A percentile compares a stretch with the other conserved stretches of the same genome.
Conservation (phyloP, 768 basidiomycete genomes). For the Fomitopsis serialis region DNA sequence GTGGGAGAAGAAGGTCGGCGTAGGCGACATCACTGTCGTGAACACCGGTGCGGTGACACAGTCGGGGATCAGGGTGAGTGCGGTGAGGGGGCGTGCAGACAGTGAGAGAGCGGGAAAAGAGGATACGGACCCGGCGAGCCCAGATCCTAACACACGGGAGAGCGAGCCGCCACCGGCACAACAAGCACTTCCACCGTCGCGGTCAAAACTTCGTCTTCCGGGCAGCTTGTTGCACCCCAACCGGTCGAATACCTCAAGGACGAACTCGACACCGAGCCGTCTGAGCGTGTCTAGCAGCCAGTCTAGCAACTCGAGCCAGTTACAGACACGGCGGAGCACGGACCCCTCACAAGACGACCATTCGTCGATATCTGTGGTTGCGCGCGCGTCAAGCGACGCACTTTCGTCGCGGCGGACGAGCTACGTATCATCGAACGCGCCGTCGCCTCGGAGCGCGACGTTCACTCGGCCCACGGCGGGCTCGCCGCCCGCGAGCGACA, state of each 20-base stretch:
- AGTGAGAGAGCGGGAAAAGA: constrained; percentile 7
- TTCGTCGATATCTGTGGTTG: constrained; percentile 7
- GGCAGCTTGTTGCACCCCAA: constrained; percentile 2
- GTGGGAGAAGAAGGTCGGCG: constrained; percentile 78
- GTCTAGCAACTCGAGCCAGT: background rate
- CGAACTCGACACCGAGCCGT: background rate
- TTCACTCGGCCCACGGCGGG: constrained; percentile 4
- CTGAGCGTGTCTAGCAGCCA: background rate
- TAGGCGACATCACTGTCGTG: constrained; percentile 46
- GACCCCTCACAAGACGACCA: constrained; percentile 15
- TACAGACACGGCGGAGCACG: constrained; percentile 17
- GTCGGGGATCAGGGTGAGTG: constrained; percentile 22
- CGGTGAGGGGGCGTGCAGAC: constrained; percentile 20
- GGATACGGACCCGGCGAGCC: background rate
- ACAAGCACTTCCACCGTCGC: background rate
- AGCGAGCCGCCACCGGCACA: background rate
- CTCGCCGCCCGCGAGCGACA: constrained; percentile 3
- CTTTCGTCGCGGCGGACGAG: constrained; percentile 9
- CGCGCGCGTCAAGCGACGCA: constrained; percentile 7
- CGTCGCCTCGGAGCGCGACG: background rate
- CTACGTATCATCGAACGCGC: constrained; percentile 3
- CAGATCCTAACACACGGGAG: background rate
- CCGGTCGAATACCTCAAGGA: background rate
- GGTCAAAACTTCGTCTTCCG: constrained; percentile 2
- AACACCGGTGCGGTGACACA: constrained; percentile 14